Percentiles rank a stretch among this genome's conserved stretches.
phyloP scores from a whole-genome alignment of 345 rosid species.

The Citrus sp. region DNA sequence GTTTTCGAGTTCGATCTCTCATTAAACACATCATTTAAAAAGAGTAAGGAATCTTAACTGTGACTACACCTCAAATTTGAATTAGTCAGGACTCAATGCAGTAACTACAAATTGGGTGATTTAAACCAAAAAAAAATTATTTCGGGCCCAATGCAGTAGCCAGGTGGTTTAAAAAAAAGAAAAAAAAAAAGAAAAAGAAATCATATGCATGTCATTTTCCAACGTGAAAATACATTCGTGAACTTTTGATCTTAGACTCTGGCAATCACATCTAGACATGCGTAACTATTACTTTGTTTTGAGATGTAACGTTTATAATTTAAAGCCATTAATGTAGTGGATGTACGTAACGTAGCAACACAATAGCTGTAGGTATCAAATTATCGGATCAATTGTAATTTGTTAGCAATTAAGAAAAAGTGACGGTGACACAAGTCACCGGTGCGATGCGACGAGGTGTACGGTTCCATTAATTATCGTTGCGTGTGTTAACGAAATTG shows the following conservation, averaged over 20 bases:
- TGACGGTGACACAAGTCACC: too few species aligned
- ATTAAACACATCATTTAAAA: fast-evolving
- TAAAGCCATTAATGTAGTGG: background rate
- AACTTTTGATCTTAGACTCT: background rate
- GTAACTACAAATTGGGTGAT: fast-evolving
- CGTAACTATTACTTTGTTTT: background rate
- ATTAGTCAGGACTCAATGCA: fast-evolving
- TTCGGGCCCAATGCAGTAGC: too few species aligned
- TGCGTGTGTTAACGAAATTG: too few species aligned
- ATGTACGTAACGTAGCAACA: background rate
- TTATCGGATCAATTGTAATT: background rate
- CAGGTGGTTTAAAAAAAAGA: too few species aligned
- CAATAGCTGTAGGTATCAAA: background rate
- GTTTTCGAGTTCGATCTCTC: fast-evolving
- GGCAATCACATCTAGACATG: background rate
- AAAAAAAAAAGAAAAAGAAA: too few species aligned
- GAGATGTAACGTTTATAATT: background rate
- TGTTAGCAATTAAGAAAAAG: background rate
- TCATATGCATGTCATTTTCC: background rate
- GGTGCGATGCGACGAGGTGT: too few species aligned
- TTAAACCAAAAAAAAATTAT: too few species aligned
- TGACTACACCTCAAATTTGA: fast-evolving
- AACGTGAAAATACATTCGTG: background rate
- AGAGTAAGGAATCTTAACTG: fast-evolving
- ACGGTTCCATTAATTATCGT: too few species aligned